Evolutionary conservation across 1,284 basidiomycete genomes (phyloP), one percentile per base, ranked within the genome.

Genomic region (Ganoderma lingzhi): DNA sequence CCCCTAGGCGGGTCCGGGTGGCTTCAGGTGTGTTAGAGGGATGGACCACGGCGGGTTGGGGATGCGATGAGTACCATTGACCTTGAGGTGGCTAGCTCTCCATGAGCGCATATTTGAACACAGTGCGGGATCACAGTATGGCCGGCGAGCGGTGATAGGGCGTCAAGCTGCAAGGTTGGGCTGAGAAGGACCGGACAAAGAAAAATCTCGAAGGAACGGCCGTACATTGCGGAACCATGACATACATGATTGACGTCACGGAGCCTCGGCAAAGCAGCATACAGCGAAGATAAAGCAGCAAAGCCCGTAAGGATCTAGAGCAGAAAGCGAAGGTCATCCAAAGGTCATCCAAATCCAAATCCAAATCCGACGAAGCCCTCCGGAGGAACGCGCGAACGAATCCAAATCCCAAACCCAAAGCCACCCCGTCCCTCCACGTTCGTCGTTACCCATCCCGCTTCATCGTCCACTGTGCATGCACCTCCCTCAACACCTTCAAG

Each of bases 401-500:
- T 15, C 42, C 44, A 45, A 42, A 42, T 9, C 3, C 14, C 41
- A 45, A 45, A 17, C 3, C 35, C 3, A 35, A 35, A 41, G 2
- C 39, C 12, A 10, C 39, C 39, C 39, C 39, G 2, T 12, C 45
- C n/a, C 45, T 19, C 19, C 6, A 8, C 23, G 23, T 0, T 30
- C 59, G n/a, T n/a, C n/a, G n/a, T n/a, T 37, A 44, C 37, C 65
- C 65, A 37, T 70, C 67, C 44, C 41, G n/a, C n/a, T 39, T 39
- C 59, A 73, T 69, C 53, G 70, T 73, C 76, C 76, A 77, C 62
- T 73, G 69, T 10, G 60, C 65, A 65, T 92, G 85, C 62, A 88
- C 79, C 30, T 81, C 79, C 64, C 82, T 80, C 70, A 92, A 78
- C 45, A 87, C 73, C 64, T 79, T 80, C 68, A 90, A 75, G 53